Evolutionary conservation across 2,329 filamentous ascomycete genomes (phyloP), one percentile per base, ranked within the genome.

Genomic region (Teratosphaeria gauchensis): DNA sequence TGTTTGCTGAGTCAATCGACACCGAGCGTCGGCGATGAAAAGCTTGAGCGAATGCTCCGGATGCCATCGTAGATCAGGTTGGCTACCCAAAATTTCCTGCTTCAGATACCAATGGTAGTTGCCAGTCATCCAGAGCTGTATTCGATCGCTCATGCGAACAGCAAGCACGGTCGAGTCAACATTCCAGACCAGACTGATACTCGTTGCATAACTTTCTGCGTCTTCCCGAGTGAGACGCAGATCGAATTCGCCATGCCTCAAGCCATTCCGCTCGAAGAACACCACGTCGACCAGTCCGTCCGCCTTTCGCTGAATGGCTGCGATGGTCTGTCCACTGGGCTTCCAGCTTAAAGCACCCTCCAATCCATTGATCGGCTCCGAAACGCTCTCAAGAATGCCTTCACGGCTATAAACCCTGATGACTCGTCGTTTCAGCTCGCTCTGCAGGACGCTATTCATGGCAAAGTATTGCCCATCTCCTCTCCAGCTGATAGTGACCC

Each of bases 41-140:
- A 94, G 79, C 14, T 84, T 82, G 35, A 96, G 76, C 3, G 91
- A 77, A 71, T 88, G 91, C 70, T 97, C 94, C 1, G 90, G 84
- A 72, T 99, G 90, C 94, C 94, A 99, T 16, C 16, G 48, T 28
- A 52, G 31, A 57, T 9, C 69, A 58, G 61, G 70, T 53, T 59
- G 58, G 32, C 64, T 65, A 21, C 48, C 31, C 65, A 67, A 74
- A 24, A 96, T 79, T 70, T 96, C 91, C 71, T 96, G 91, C 76
- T 99, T 99, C 16, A 99, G 79, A 72, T 97, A 97, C 83, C 94
- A 99, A 71, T 97, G 90, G 66, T 99, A 99, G 72, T 99, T 99
- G 21, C 90, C 89, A 81, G 88, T 96, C 0, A 91, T 96, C 94
- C 94, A 99, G 1, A 99, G 77, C 70, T 99, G 94, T n/a, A 94